These are phyloP conservation scores for Leonotis leonurus DNA, from an alignment of 257 asterid genomes.

Conservation along the genomic window DNA sequence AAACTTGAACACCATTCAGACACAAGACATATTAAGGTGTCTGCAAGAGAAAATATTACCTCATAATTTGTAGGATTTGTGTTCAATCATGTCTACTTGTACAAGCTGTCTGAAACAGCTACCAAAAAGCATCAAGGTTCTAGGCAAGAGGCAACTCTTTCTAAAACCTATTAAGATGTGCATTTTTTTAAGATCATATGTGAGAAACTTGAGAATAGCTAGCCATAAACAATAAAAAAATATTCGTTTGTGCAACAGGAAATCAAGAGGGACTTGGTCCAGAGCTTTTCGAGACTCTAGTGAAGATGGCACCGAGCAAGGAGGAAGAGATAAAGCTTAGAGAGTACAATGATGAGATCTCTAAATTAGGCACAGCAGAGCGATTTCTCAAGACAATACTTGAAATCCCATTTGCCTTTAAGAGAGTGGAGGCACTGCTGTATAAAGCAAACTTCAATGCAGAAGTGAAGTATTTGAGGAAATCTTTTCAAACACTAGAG, in stretches of 20 bases:
- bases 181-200: too few species aligned
- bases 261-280: slow-evolving; percentile 76
- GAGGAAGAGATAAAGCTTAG: slow-evolving; percentile 82
- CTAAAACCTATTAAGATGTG: too few species aligned
- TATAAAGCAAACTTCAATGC: slow-evolving; percentile 69
- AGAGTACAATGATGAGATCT: slow-evolving; percentile 46
- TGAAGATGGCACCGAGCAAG: slow-evolving; percentile 93
- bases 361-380: slow-evolving; percentile 78
- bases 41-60: neutral
- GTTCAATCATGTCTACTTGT: neutral
- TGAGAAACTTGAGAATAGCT: neutral
- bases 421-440: slow-evolving; percentile 81
- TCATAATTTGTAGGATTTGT: neutral
- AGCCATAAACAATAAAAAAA: neutral
- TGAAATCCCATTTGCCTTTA: slow-evolving; percentile 81
- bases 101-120: neutral
- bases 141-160: neutral
- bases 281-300: slow-evolving; percentile 85
- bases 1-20: neutral
- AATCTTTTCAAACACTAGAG: slow-evolving; percentile 77
- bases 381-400: slow-evolving; percentile 74
- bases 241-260: slow-evolving; percentile 35
- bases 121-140: neutral
- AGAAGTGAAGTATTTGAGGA: slow-evolving; percentile 75
- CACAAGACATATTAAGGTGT: neutral